Percentiles rank a stretch among this genome's conserved stretches.
Conservation (phyloP, 805 yeast genomes). For the Myxozyma kluyveri region DNA sequence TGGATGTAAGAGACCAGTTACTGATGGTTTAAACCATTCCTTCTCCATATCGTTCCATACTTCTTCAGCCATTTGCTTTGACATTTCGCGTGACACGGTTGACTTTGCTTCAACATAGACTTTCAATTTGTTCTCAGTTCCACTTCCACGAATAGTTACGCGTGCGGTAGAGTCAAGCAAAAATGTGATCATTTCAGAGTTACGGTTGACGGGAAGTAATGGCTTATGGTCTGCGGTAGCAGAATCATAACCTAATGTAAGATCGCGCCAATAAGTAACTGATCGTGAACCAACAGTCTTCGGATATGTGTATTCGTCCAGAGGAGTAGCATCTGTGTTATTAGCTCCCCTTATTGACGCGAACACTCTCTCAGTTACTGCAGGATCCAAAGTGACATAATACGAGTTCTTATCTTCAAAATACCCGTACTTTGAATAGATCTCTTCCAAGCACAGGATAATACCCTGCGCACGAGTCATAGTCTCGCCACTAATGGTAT, state of each 20-base stretch:
- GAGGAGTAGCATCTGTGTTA: neutral
- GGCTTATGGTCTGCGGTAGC: conserved; percentile 59
- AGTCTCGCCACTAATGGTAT: conserved; percentile 7
- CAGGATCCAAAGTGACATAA: conserved; percentile 60
- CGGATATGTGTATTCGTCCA: conserved; percentile 43
- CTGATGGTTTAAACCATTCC: conserved; percentile 71
- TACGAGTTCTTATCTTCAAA: conserved; percentile 86
- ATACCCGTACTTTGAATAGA: conserved; percentile 68
- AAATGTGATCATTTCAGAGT: conserved; percentile 85
- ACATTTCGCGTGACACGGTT: conserved; percentile 39
- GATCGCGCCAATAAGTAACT: conserved; percentile 73
- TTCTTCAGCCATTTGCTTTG: conserved; percentile 47
- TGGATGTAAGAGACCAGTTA: conserved; percentile 40
- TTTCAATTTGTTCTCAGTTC: conserved; percentile 93
- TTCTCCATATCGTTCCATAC: conserved; percentile 69
- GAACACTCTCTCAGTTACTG: conserved; percentile 56
- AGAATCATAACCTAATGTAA: conserved; percentile 80
- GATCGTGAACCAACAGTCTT: conserved; percentile 52
- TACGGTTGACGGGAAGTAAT: conserved; percentile 62
- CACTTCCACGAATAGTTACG: conserved; percentile 89
- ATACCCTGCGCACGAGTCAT: conserved; percentile 23
- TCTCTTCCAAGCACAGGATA: conserved; percentile 45
- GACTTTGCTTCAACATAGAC: conserved; percentile 82
- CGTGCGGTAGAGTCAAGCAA: conserved; percentile 52
- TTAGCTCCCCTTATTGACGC: conserved; percentile 45